A percentile compares a stretch with the other conserved stretches of the same genome.
phyloP scores from a whole-genome alignment of 176 grass and related monocot genomes.

The Dactylis glomerata region DNA sequence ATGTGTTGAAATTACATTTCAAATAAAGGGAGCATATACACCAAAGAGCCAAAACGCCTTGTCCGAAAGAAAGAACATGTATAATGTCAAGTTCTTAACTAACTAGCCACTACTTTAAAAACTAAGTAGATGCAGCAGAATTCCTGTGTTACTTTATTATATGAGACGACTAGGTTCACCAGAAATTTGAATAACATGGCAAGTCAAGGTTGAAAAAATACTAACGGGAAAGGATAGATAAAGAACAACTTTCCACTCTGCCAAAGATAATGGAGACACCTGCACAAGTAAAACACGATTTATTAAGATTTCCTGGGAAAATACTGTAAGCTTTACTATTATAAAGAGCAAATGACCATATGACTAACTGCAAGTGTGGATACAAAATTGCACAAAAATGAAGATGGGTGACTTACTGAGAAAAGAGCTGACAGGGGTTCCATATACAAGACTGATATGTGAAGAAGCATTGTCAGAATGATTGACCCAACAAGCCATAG shows the following conservation, averaged over 20 bases:
- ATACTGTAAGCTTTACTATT: conserved; percentile 15
- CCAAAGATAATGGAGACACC: conserved; percentile 91
- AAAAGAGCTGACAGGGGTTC: conserved; percentile 91
- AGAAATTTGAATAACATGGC: neutral
- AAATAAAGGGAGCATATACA: too few relatives aligned
- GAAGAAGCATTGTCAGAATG: conserved; percentile 90
- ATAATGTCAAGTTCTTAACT: neutral
- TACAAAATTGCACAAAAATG: conserved; percentile 9
- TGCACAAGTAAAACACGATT: conserved; percentile 39
- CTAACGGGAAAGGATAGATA: conserved; percentile 96
- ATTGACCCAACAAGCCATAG: conserved; percentile 91
- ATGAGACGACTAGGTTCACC: neutral
- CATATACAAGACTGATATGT: conserved; percentile 74
- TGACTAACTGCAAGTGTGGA: neutral
- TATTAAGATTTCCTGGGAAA: neutral
- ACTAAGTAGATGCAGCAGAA: neutral
- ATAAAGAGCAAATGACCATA: conserved; percentile 6
- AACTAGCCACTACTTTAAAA: neutral
- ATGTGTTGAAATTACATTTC: too few relatives aligned
- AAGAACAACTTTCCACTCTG: conserved; percentile 89
- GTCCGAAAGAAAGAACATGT: neutral
- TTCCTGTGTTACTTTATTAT: neutral
- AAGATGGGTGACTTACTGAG: conserved; percentile 59
- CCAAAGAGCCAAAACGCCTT: too few relatives aligned
- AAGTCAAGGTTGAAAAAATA: conserved; percentile 38